Evolutionary conservation across 208 protist genomes (phyloP), one percentile per base, ranked within the genome.

Genomic region (Wallacemonas sp.): DNA sequence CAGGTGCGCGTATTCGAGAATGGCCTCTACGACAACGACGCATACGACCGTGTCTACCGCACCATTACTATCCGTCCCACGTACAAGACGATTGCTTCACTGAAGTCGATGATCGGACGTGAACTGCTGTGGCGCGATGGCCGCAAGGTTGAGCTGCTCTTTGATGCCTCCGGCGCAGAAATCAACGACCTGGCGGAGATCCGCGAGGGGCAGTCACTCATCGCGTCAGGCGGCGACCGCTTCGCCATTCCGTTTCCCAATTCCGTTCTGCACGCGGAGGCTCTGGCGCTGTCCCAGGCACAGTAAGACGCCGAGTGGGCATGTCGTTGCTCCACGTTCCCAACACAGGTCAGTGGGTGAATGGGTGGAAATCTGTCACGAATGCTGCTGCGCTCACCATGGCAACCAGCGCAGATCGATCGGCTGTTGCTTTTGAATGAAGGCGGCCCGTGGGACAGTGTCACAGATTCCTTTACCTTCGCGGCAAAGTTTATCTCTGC

Each of bases 1-100:
- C 86, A 87, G 59, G 75, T 97, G 26, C 74, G 79, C 29, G 83
- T 97, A 21, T 97, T 87, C 68, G 84, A 87, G 55, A 97, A 97
- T 71, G 92, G 92, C 8, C 34, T 80, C 21, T 97, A 97, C 75
- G 92, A 89, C 38, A 84, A 89, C 60, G 68, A 76, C 66, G 67
- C 26, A 15, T 79, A 85, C 65, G 71, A 74, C 12, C 69, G 85
- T 54, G 71, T 68, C 2, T 92, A 83, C 61, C 75, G 73, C 30
- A 96, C 85, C 5, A 71, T 97, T 29, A 95, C 92, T 9, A 76
- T 97, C 34, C 81, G 92, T 2, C 79, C 86, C 8, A 88, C 79
- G 5, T 91, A 89, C 76, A 93, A 92, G 63, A 92, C 87, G 17
- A 69, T 97, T 26, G 58, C 32, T 13, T 66, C 89, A 9, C 45